Evolutionary conservation across 371 early-diverging fungal genomes (phyloP), one percentile per base, ranked within the genome.

Genomic region (Actinomortierella ambigua): DNA sequence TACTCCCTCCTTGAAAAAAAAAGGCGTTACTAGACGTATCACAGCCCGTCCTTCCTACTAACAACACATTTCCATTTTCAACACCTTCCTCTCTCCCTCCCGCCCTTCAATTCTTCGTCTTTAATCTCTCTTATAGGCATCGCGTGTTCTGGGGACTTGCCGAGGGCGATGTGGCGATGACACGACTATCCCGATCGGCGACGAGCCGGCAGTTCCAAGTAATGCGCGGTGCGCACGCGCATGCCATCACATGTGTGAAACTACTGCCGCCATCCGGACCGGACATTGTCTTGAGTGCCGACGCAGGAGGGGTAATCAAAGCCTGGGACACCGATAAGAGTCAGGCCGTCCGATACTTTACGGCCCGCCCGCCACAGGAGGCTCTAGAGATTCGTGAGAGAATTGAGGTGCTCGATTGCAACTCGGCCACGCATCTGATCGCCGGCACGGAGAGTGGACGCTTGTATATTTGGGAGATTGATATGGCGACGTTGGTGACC

Each of bases 121-220:
- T 27, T 9, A 8, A 18, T 8, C 4, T 18, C 0, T 20, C 6
- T 22, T 34, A 1, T 42, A 61, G 75, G 6, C 59, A 67, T 53
- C 67, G 75, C 27, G 64, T 67, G 13, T 42, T 73, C 3, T 73
- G 75, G 75, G 75, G 75, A 7, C 54, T 63, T 0, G 42, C 67
- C n/a, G 63, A 60, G 0, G 75, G 75, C 11, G 60, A 73, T 23
- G 67, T 73, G 2, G 55, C 57, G 5, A 18, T 63, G 41, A 63
- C 63, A 9, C 57, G 53, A 9, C 18, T 67, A 22, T 43, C 63
- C 0, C 57, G 59, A 14, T 59, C 50, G 0, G 39, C 57, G 6
- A 60, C 67, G 34, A 63, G 67, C 11, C 67, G 63, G 14, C 59
- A 54, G 4, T 73, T 67, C 34, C 63, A 73, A 39, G 57, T 59